These are phyloP conservation scores for Obba rivulosa DNA, from an alignment of 768 basidiomycete genomes.

Conservation along the genomic window DNA sequence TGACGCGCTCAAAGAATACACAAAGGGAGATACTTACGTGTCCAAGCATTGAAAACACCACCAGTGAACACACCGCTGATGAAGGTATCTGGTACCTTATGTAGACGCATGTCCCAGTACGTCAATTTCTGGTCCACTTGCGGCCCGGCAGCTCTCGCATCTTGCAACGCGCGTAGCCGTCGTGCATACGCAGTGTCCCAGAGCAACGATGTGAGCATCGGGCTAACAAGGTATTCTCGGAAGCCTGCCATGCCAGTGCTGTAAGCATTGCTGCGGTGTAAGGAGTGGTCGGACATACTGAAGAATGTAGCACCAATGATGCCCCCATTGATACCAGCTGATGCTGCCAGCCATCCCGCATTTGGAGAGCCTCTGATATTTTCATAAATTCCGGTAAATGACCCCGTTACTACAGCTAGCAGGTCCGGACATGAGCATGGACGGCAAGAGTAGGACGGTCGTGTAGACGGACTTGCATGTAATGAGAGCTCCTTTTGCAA, in stretches of 20 bases:
- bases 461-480: constrained; percentile 78
- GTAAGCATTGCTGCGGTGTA: neutral
- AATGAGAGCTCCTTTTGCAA: constrained; percentile 53
- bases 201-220: constrained; percentile 44
- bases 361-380: constrained; percentile 43
- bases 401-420: constrained; percentile 54
- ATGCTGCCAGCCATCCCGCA: constrained; percentile 40
- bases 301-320: constrained; percentile 75
- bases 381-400: constrained; percentile 37
- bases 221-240: constrained; percentile 73
- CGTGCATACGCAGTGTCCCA: constrained; percentile 42
- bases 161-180: constrained; percentile 30
- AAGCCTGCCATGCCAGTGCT: constrained; percentile 39
- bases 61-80: constrained; percentile 69
- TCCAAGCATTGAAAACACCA: constrained; percentile 51
- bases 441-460: neutral
- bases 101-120: constrained; percentile 50
- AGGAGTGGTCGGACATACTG: constrained; percentile 39
- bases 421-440: constrained; percentile 21
- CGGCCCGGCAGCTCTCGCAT: constrained; percentile 11
- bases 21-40: constrained; percentile 39
- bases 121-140: constrained; percentile 22
- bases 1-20: too few species aligned
- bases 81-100: constrained; percentile 65
- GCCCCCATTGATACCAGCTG: constrained; percentile 67